These are phyloP conservation scores for Neoarthrinium moseri DNA, from an alignment of 2,329 filamentous ascomycete species.

Conservation along the genomic window DNA sequence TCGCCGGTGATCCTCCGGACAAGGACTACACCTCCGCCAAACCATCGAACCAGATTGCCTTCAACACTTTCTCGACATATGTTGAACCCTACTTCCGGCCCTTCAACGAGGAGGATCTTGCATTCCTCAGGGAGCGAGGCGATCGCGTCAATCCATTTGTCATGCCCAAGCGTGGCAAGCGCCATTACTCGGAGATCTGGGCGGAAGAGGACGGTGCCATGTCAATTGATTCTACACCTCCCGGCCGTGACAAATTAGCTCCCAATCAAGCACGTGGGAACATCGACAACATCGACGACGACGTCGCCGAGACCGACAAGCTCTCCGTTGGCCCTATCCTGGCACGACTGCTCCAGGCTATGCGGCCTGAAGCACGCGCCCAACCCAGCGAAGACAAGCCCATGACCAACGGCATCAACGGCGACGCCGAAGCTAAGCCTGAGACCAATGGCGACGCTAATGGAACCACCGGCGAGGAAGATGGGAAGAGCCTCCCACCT, in stretches of 20 bases:
- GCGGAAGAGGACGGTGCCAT: slow-evolving; percentile 87
- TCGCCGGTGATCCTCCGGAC: slow-evolving; percentile 86
- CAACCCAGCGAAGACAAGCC: slow-evolving; percentile 57
- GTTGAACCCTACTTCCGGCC: slow-evolving; percentile 88
- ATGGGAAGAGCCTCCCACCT: slow-evolving; percentile 53
- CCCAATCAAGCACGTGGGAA: slow-evolving; percentile 81
- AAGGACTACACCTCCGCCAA: slow-evolving; percentile 95
- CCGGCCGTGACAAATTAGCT: slow-evolving; percentile 64
- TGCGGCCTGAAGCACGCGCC: slow-evolving; percentile 72
- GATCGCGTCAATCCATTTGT: slow-evolving; percentile 82
- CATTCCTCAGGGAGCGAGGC: slow-evolving; percentile 86
- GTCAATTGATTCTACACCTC: slow-evolving; percentile 65
- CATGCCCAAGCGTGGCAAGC: slow-evolving; percentile 80
- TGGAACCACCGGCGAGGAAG: slow-evolving; percentile 34
- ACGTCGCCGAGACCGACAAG: slow-evolving; percentile 83
- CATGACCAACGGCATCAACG: slow-evolving; percentile 47
- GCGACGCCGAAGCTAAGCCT: slow-evolving; percentile 45
- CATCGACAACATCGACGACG: slow-evolving; percentile 85
- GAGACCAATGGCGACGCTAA: slow-evolving; percentile 50
- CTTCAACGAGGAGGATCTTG: slow-evolving; percentile 89
- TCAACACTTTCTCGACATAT: slow-evolving; percentile 88
- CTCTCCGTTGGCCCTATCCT: slow-evolving; percentile 86
- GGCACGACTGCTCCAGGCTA: slow-evolving; percentile 73
- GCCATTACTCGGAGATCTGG: slow-evolving; percentile 88
- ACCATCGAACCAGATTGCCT: slow-evolving; percentile 89